Conservation (phyloP, 352 stramenopile genomes). For the Pilasporangium apinafurcum region DNA sequence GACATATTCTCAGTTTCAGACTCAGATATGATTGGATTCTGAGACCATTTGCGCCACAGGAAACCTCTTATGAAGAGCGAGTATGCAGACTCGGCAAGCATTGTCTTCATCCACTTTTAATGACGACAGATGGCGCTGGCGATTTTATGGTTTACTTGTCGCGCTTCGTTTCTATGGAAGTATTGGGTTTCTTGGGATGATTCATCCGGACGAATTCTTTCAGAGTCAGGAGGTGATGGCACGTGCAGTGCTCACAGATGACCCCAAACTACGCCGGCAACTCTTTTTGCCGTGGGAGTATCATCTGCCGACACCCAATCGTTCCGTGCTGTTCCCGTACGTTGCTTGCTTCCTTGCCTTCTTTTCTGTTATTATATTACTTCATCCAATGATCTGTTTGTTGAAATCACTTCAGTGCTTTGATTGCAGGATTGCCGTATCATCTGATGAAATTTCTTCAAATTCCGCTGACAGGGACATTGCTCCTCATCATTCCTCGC, state of each 20-base stretch:
- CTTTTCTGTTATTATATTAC: not conserved
- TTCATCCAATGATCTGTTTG: not conserved
- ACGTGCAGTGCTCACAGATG: conserved; percentile 22
- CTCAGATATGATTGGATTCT: too few relatives aligned
- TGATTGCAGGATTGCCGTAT: conserved; percentile 47
- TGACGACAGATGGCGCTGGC: too few relatives aligned
- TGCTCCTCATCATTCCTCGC: conserved; percentile 49
- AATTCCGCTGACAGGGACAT: conserved; percentile 23
- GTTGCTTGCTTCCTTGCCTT: not conserved
- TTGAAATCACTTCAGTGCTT: conserved; percentile 13
- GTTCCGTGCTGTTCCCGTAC: conserved; percentile 74
- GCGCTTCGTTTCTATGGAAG: conserved; percentile 26
- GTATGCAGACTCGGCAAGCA: too few relatives aligned
- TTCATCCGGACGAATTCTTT: conserved; percentile 85
- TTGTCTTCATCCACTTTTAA: too few relatives aligned
- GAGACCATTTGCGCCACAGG: too few relatives aligned
- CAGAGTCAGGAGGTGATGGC: conserved; percentile 85
- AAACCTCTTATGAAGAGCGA: too few relatives aligned
- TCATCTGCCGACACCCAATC: conserved; percentile 46
- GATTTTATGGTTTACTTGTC: conserved; percentile 24
- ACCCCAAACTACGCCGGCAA: conserved; percentile 6
- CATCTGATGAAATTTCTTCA: conserved; percentile 31
- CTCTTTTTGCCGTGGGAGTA: conserved; percentile 79
- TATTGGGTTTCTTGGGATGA: conserved; percentile 39
- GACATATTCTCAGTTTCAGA: too few relatives aligned